A percentile compares a stretch with the other conserved stretches of the same genome.
Evolutionary conservation across 306 rosid species (phyloP).

Genomic region (Arachis stenosperma): DNA sequence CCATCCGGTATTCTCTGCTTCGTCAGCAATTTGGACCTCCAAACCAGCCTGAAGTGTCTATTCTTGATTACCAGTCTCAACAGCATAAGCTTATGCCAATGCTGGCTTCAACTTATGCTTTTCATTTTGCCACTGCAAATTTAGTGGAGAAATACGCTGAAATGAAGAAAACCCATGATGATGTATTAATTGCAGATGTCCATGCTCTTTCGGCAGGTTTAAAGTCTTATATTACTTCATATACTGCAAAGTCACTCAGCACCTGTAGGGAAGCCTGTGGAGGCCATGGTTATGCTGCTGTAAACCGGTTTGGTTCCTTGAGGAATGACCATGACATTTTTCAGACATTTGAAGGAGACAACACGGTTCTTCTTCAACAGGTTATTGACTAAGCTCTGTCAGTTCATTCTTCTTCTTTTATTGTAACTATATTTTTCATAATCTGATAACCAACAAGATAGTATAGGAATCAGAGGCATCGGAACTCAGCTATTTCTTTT

Average conservation of each 20-base stretch:
- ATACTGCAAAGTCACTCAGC: constrained; percentile 91
- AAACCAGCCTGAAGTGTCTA: constrained; percentile 84
- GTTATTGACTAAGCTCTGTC: constrained; percentile 44
- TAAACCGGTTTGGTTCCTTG: constrained; percentile 81
- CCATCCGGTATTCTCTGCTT: constrained; percentile 81
- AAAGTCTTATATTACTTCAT: constrained; percentile 85
- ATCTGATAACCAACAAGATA: constrained; percentile 12
- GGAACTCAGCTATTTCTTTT: constrained; percentile 7
- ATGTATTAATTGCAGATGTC: constrained; percentile 78
- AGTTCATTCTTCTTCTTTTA: not conserved
- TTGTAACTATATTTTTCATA: constrained; percentile 27
- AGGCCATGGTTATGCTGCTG: constrained; percentile 99
- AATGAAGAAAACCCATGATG: constrained; percentile 86
- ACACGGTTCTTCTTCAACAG: constrained; percentile 98
- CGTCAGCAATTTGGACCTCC: constrained; percentile 99
- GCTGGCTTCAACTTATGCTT: constrained; percentile 95
- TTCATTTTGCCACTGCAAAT: constrained; percentile 70
- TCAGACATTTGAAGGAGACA: constrained; percentile 99
- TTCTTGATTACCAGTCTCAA: constrained; percentile 97
- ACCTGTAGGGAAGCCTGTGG: constrained; percentile 98
- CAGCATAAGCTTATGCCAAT: constrained; percentile 99
- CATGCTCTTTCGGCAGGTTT: constrained; percentile 94
- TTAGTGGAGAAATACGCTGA: constrained; percentile 79
- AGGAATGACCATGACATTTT: constrained; percentile 98
- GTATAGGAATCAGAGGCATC: constrained; percentile 6